phyloP scores from a whole-genome alignment of 495 filamentous ascomycete genomes.

The Clohesyomyces aquaticus region DNA sequence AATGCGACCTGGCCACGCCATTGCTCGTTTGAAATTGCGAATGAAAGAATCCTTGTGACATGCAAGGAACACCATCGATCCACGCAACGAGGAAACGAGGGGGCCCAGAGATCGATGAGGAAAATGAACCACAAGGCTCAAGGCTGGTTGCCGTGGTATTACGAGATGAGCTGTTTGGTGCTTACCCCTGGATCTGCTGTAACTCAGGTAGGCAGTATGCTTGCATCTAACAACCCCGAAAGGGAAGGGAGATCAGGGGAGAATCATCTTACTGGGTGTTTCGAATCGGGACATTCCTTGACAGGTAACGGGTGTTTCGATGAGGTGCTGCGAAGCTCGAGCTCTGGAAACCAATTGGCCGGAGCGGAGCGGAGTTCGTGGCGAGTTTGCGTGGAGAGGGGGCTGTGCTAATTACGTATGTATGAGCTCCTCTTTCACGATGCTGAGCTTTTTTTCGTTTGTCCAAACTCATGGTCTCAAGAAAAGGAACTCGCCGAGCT shows the following conservation, averaged over 20 bases:
- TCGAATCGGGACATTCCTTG: too few species aligned
- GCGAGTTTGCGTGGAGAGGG: conserved; percentile 1
- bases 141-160: background rate
- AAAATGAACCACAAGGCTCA: conserved; percentile 28
- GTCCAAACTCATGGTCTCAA: background rate
- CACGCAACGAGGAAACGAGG: conserved; percentile 10
- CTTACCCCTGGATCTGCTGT: conserved; percentile 10
- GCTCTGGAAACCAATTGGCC: conserved; percentile 18
- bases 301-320: conserved; percentile 31
- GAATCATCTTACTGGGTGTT: background rate
- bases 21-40: conserved; percentile 19
- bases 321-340: conserved; percentile 2
- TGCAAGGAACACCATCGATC: conserved; percentile 14
- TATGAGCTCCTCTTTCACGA: background rate
- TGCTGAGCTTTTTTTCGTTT: background rate
- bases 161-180: conserved; percentile 26
- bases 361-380: conserved; percentile 1
- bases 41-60: conserved; percentile 6
- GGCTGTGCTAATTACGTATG: conserved; percentile 6
- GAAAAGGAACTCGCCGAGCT: background rate
- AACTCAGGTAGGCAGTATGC: conserved; percentile 7
- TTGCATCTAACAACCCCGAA: background rate
- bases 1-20: too few species aligned
- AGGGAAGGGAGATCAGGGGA: conserved; percentile 12
- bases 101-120: conserved; percentile 18